Base-by-base conservation (phyloP, 108 stramenopile genomes). In the Skeletonema tropicum region DNA sequence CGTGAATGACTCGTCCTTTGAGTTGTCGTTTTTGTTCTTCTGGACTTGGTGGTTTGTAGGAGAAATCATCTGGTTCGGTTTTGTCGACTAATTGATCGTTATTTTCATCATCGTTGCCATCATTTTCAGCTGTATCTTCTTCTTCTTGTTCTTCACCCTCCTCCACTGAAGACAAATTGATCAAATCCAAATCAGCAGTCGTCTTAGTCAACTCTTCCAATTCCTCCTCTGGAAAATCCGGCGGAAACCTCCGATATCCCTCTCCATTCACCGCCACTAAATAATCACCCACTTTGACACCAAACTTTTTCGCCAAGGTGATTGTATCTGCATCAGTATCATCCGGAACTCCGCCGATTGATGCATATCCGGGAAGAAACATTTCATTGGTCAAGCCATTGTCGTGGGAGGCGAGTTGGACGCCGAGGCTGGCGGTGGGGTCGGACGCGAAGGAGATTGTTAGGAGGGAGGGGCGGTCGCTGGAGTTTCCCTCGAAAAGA, bases 211-310 rank as follows among this genome's bases (percentile, higher is more conserved):
- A 68, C 64, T 90, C 83, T 35, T 76, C 67, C 45, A 90, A 67
- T 29, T 88, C 80, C 61, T 87, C 89, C 2, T 88, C 77, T 13
- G 64, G 55, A 57, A 82, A 92, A 77, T 94, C 89, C 0, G 93
- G 89, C 3, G 90, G 85, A 74, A 92, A 92, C 45, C 93, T 66
- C 36, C 93, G 90, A 70, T 82, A 94, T 9, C 90, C 90, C 42
- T 84, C 48, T 10, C 85, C 87, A 73, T 86, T 92, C 38, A 94
- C 86, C 6, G 90, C 93, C 7, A 92, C 89, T 45, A 94, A 89
- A 49, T 74, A 78, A 75, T 94, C 93, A 3, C 87, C 89, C 2
- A 89, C 85, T 32, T 81, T 68, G 35, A 92, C 90, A 45, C 88
- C 93, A 55, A 68, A 70, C 60, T 83, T 83, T n/a, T 66, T 35